Conservation (phyloP, 139 green algal genomes). For the Chloropicon primus region DNA sequence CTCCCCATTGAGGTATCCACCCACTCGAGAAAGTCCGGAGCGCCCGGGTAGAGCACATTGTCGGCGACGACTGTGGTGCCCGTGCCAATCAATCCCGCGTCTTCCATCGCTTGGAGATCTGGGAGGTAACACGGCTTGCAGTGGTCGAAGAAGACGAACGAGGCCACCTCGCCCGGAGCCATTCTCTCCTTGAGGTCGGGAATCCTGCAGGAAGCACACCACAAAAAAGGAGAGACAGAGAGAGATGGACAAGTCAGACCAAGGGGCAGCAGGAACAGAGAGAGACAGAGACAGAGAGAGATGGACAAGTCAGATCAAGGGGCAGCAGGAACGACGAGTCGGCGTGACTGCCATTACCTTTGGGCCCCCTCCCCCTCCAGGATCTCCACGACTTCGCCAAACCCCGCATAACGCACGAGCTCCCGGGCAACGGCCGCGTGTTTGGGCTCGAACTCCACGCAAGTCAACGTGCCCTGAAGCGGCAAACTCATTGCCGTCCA, state of each 20-base stretch:
- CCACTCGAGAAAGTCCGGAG: conserved; percentile 13
- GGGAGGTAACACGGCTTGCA: conserved; percentile 16
- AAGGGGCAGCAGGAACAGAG: too few relatives aligned
- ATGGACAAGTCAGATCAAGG: too few relatives aligned
- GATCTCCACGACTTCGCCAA: conserved; percentile 1
- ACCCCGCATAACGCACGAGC: conserved; percentile 1
- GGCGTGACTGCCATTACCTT: background rate
- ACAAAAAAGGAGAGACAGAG: too few relatives aligned
- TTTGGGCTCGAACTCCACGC: conserved; percentile 10
- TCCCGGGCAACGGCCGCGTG: conserved; percentile 7
- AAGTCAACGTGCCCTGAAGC: background rate
- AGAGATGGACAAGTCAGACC: too few relatives aligned
- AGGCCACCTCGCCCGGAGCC: background rate
- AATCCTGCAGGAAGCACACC: too few relatives aligned
- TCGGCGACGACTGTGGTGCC: conserved; percentile 17
- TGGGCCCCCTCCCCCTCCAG: background rate
- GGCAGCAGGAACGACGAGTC: background rate
- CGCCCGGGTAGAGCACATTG: conserved; percentile 23
- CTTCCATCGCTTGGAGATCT: conserved; percentile 11
- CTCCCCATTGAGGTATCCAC: conserved; percentile 1
- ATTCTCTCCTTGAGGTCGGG: too few relatives aligned
- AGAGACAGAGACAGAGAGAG: too few relatives aligned
- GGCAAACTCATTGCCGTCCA: background rate
- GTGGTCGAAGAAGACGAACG: conserved; percentile 15
- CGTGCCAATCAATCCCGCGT: conserved; percentile 5